Evolutionary conservation across 805 yeast genomes (phyloP).

Genomic region (Blastobotrys peoriensis): DNA sequence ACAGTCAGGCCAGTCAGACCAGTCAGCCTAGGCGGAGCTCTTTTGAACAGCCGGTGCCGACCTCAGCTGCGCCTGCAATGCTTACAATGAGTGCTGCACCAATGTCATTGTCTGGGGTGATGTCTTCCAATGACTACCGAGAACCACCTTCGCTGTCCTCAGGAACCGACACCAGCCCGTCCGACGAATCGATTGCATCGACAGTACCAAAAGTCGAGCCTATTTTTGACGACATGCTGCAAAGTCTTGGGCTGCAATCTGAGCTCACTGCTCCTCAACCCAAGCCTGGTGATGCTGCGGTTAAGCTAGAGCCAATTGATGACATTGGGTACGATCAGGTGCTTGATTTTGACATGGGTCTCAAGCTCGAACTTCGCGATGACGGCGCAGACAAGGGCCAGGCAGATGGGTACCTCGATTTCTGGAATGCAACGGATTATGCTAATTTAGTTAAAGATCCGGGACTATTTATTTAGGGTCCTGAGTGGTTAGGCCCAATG

Average conservation of each 20-base stretch:
- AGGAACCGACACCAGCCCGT: not conserved
- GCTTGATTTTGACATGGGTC: not conserved
- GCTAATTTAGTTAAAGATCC: not conserved
- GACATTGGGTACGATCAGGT: not conserved
- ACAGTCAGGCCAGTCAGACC: not conserved
- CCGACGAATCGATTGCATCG: not conserved
- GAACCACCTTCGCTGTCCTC: not conserved
- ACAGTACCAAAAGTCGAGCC: not conserved
- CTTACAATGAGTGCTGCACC: not conserved
- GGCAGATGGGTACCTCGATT: slow-evolving; percentile 5
- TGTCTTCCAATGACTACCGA: not conserved
- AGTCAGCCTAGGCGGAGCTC: not conserved
- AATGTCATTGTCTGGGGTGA: not conserved
- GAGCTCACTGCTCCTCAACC: no score
- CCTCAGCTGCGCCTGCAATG: not conserved
- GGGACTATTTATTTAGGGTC: not conserved
- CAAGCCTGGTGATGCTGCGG: not conserved
- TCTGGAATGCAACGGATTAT: slow-evolving; percentile 4
- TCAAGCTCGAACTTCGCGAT: not conserved
- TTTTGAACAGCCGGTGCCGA: not conserved
- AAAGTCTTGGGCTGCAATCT: no score
- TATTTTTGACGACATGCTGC: not conserved
- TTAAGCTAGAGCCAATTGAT: not conserved
- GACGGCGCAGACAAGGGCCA: not conserved
- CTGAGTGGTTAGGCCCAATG: no score